Percentiles rank a stretch among this genome's conserved stretches.
Evolutionary conservation across 176 grass and related monocot species (phyloP).

Genomic region (Phoenix dactylifera): DNA sequence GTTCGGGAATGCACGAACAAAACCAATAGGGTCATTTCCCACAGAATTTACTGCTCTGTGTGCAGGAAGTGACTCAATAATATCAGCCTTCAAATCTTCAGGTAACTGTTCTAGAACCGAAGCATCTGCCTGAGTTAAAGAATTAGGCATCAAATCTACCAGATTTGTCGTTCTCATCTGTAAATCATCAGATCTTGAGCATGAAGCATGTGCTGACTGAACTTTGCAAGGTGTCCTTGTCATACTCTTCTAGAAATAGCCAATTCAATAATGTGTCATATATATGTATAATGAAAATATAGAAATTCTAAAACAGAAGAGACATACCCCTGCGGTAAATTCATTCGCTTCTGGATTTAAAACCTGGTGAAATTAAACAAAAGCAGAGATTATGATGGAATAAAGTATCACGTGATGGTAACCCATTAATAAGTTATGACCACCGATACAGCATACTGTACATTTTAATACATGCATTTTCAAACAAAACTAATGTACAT

Average conservation of each 20-base stretch:
- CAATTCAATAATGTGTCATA: slow-evolving; percentile 19
- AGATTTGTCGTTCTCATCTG: slow-evolving; percentile 10
- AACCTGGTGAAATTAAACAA: no score
- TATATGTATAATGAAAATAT: slow-evolving; percentile 6
- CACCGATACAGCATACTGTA: no score
- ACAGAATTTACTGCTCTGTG: slow-evolving; percentile 39
- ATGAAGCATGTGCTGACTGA: slow-evolving; percentile 30
- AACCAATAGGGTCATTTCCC: slow-evolving; percentile 17
- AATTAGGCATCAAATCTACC: slow-evolving; percentile 57
- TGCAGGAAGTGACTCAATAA: slow-evolving; percentile 42
- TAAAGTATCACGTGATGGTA: no score
- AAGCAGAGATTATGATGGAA: no score
- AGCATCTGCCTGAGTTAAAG: slow-evolving; percentile 62
- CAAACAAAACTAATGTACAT: no score
- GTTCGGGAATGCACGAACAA: slow-evolving; percentile 19
- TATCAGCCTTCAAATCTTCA: slow-evolving; percentile 55
- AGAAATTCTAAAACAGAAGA: background rate
- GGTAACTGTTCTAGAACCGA: slow-evolving; percentile 65
- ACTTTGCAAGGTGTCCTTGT: slow-evolving; percentile 22
- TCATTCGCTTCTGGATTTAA: no score
- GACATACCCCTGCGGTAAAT: background rate
- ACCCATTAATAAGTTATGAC: no score
- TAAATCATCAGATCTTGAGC: slow-evolving; percentile 38
- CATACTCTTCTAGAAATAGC: slow-evolving; percentile 13
- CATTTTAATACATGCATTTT: no score